Evolutionary conservation across 805 yeast genomes (phyloP).

Genomic region (Candida maesae): DNA sequence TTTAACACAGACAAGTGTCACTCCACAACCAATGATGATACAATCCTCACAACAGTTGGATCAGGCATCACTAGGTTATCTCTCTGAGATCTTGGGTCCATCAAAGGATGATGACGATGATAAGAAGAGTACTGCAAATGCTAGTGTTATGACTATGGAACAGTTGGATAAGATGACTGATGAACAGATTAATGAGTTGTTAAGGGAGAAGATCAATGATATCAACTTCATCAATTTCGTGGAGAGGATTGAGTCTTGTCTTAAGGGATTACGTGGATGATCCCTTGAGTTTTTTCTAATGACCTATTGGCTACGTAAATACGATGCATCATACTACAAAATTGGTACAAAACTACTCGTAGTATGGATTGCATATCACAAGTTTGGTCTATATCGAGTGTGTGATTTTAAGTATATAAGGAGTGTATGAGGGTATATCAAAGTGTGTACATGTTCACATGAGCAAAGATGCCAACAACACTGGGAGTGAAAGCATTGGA

Average conservation of each 20-base stretch:
- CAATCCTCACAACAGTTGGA: too few species aligned
- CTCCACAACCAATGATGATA: background rate
- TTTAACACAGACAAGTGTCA: background rate
- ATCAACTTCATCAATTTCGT: slow-evolving; percentile 24
- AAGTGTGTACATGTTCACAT: slow-evolving; percentile 1
- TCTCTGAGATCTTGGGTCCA: slow-evolving; percentile 18
- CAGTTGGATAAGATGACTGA: slow-evolving; percentile 15
- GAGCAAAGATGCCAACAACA: slow-evolving; percentile 11
- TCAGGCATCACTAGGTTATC: slow-evolving; percentile 7
- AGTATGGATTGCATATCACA: too few species aligned
- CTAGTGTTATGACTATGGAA: background rate
- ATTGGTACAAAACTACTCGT: too few species aligned
- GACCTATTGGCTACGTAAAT: background rate
- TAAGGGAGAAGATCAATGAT: slow-evolving; percentile 24
- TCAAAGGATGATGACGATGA: background rate
- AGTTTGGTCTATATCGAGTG: too few species aligned
- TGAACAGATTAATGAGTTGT: slow-evolving; percentile 15
- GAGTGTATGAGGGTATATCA: too few species aligned
- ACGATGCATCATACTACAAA: too few species aligned
- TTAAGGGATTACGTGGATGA: slow-evolving; percentile 15
- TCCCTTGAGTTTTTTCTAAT: too few species aligned
- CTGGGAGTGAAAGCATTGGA: slow-evolving; percentile 13
- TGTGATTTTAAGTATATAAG: too few species aligned
- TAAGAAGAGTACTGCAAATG: too few species aligned
- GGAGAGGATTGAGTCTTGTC: slow-evolving; percentile 20